Conservation (phyloP, 305 asterid genomes). For the Plantago rigida region DNA sequence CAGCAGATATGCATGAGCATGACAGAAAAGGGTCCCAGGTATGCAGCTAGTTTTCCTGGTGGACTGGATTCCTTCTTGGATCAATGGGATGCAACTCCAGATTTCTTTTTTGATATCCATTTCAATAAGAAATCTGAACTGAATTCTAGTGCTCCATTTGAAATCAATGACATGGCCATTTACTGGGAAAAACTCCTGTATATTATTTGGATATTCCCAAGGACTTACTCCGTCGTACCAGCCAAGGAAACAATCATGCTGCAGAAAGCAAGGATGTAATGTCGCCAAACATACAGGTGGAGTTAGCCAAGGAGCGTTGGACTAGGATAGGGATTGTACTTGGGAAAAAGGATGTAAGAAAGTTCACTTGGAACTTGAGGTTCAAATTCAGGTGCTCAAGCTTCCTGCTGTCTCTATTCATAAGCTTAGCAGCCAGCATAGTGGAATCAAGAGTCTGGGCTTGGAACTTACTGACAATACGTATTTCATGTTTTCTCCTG, state of each 20-base stretch:
- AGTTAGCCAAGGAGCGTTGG: slow-evolving; percentile 73
- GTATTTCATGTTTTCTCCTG: slow-evolving; percentile 51
- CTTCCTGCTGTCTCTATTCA: slow-evolving; percentile 65
- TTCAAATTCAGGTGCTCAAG: slow-evolving; percentile 81
- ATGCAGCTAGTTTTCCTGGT: slow-evolving; percentile 61
- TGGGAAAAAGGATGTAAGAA: slow-evolving; percentile 55
- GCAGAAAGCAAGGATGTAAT: slow-evolving; percentile 35
- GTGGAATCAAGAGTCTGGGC: slow-evolving; percentile 56
- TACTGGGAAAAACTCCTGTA: slow-evolving; percentile 84
- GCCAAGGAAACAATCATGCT: slow-evolving; percentile 35
- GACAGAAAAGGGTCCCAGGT: slow-evolving; percentile 59
- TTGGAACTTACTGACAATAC: slow-evolving; percentile 60
- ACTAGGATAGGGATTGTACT: slow-evolving; percentile 53
- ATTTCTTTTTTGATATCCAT: slow-evolving; percentile 77
- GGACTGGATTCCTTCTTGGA: slow-evolving; percentile 80
- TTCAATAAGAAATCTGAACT: slow-evolving; percentile 64
- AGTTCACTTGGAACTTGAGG: slow-evolving; percentile 76
- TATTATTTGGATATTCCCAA: slow-evolving; percentile 76
- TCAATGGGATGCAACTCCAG: slow-evolving; percentile 54
- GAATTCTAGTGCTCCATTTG: slow-evolving; percentile 59
- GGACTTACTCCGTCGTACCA: slow-evolving; percentile 50
- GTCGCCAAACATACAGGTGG: slow-evolving; percentile 45
- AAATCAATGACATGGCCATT: slow-evolving; percentile 79
- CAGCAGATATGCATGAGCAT: slow-evolving; percentile 26
- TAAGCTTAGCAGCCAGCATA: slow-evolving; percentile 44